Conservation (phyloP, 2,329 filamentous ascomycete species). For the Atkinsonella texensis region DNA sequence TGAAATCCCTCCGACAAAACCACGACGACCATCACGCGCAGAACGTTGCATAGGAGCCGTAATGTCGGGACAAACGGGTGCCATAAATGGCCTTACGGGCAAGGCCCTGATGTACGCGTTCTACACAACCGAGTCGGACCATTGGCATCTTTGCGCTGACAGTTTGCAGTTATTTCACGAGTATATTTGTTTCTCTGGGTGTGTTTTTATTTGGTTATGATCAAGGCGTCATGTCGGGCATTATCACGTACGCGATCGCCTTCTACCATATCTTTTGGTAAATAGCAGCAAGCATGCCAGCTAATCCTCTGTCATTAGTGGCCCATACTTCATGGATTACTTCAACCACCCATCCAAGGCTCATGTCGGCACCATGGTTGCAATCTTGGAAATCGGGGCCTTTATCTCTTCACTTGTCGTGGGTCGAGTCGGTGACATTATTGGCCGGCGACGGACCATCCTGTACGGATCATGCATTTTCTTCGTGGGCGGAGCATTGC, state of each 20-base stretch:
- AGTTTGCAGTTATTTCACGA: constrained; percentile 71
- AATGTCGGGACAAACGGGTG: constrained; percentile 71
- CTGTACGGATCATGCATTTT: constrained; percentile 90
- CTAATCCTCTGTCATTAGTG: constrained; percentile 36
- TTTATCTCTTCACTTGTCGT: constrained; percentile 81
- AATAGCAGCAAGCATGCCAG: constrained; percentile 10
- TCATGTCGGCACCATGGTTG: constrained; percentile 92
- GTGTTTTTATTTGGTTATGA: constrained; percentile 87
- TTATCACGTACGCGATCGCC: constrained; percentile 43
- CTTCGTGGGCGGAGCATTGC: constrained; percentile 69
- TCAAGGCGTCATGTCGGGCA: constrained; percentile 76
- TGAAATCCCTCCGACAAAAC: constrained; percentile 58
- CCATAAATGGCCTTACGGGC: constrained; percentile 86
- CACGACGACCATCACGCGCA: constrained; percentile 49
- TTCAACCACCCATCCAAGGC: constrained; percentile 81
- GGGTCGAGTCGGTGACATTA: constrained; percentile 80
- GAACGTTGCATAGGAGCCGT: constrained; percentile 66
- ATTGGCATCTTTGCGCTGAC: neutral
- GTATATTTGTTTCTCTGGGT: constrained; percentile 75
- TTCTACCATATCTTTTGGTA: neutral
- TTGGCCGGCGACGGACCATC: constrained; percentile 81
- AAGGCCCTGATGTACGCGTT: constrained; percentile 74
- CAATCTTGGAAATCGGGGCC: constrained; percentile 88
- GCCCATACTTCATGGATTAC: constrained; percentile 78
- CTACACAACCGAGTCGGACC: neutral